phyloP scores from a whole-genome alignment of 495 filamentous ascomycete genomes.

The Neurospora intermedia region DNA sequence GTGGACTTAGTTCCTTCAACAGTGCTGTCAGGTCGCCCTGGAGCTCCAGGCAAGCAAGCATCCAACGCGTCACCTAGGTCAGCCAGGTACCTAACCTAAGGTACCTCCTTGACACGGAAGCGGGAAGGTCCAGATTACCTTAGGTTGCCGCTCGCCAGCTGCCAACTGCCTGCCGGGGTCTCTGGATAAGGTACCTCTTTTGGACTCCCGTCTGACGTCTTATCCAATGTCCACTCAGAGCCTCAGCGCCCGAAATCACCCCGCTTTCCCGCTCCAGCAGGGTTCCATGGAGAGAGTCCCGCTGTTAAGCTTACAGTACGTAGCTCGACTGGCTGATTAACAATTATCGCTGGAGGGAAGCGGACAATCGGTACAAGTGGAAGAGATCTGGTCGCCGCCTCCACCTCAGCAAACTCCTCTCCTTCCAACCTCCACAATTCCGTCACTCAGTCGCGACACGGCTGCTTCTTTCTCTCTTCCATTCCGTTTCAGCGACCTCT shows the following conservation, averaged over 20 bases:
- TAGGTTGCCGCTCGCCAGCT: neutral
- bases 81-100: neutral
- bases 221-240: neutral
- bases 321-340: neutral
- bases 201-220: neutral
- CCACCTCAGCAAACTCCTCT: slow-evolving; percentile 16
- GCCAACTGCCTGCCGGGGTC: neutral
- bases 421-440: slow-evolving; percentile 23
- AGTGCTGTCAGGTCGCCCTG: neutral
- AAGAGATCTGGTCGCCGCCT: slow-evolving; percentile 2
- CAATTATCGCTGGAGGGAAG: neutral
- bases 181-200: neutral
- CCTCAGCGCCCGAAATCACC: neutral
- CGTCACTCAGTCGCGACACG: slow-evolving; percentile 12
- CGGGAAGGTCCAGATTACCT: neutral
- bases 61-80: slow-evolving; percentile 19
- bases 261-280: neutral
- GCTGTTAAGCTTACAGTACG: neutral
- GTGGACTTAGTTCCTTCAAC: neutral
- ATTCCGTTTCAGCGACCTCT: neutral
- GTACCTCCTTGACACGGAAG: slow-evolving; percentile 9
- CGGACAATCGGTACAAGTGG: neutral
- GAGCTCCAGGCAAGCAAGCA: slow-evolving; percentile 31
- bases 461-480: neutral
- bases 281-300: neutral